Base-by-base conservation (phyloP, 257 asterid species). In the Lycium ferocissimum region DNA sequence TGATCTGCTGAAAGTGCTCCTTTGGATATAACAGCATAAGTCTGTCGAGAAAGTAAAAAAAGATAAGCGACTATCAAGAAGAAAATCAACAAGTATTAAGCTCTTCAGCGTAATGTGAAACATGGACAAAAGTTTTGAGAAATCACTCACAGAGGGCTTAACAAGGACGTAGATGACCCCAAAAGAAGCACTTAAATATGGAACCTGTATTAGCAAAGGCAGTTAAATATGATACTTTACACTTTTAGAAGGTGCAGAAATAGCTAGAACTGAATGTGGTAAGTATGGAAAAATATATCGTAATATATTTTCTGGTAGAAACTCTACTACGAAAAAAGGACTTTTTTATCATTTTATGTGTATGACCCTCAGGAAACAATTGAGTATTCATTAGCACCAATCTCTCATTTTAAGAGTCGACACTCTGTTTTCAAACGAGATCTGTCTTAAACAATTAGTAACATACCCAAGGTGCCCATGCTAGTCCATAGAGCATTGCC, bases 391-490 rank as follows among this genome's bases (percentile, higher is more conserved):
- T 12, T 22, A 2, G 58, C 81, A 8, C 40, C 58, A 17, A 1
- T 37, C 22, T 69, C 61, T 71, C 73, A 6, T 12, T 49, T 75
- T 51, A 49, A 22, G 43, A 47, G 22, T 20, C 8, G 1, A 1
- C 0, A 7, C 49, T 51, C 63, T 76, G 63, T 26, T 20, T 71
- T 47, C 84, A 66, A 82, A 2, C 22, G 9, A 40, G 51, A 78
- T 83, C 67, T 10, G n/a, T 1, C 5, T 49, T 0, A 26, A 76
- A 13, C 14, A 76, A 53, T 51, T 7, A 53, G 82, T n/a, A 58
- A 58, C 89, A 17, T 90, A 95, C 99, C 99, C 98, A 96, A 26
- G 99, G 88, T 63, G 99, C 98, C 99, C 98, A 96, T 37, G 99
- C 99, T 91, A 93, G 90, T 79, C 99, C 99, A 82, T 92, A 93